phyloP scores from a whole-genome alignment of 2,329 filamentous ascomycete species.

The Scortechinia acanthostroma region DNA sequence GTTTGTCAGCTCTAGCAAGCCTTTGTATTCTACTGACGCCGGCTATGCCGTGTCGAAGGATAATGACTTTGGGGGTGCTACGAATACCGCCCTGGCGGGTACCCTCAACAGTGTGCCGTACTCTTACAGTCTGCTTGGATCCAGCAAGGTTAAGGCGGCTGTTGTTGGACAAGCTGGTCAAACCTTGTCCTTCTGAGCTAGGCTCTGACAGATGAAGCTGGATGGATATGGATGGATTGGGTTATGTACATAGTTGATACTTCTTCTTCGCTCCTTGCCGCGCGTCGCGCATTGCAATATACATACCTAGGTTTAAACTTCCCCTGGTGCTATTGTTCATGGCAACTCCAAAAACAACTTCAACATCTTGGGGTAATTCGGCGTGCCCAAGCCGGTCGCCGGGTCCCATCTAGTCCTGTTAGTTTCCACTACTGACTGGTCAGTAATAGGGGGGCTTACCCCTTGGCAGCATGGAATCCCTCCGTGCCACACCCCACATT shows the following conservation, averaged over 20 bases:
- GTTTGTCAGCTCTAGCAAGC: slow-evolving; percentile 34
- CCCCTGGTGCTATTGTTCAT: slow-evolving; percentile 2
- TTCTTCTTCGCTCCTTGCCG: no score
- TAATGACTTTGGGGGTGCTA: slow-evolving; percentile 20
- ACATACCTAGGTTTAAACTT: not conserved
- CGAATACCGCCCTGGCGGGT: slow-evolving; percentile 21
- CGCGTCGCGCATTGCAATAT: not conserved
- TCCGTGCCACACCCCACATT: slow-evolving; percentile 23
- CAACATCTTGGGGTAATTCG: slow-evolving; percentile 17
- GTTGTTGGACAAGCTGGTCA: not conserved
- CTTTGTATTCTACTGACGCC: slow-evolving; percentile 21
- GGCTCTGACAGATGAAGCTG: not conserved
- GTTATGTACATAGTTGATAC: not conserved
- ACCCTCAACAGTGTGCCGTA: slow-evolving; percentile 24
- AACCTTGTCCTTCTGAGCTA: not conserved
- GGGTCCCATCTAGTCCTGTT: slow-evolving; percentile 3
- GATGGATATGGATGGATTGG: not conserved
- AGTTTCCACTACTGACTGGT: no score
- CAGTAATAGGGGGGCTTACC: no score
- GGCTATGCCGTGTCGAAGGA: slow-evolving; percentile 17
- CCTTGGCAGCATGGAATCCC: not conserved
- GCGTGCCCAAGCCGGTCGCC: slow-evolving; percentile 17
- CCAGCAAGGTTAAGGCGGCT: slow-evolving; percentile 2
- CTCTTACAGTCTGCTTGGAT: slow-evolving; percentile 21
- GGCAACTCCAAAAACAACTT: slow-evolving; percentile 15